Evolutionary conservation across 306 rosid genomes (phyloP), one percentile per base, ranked within the genome.

Genomic region (Luffa aegyptiaca): DNA sequence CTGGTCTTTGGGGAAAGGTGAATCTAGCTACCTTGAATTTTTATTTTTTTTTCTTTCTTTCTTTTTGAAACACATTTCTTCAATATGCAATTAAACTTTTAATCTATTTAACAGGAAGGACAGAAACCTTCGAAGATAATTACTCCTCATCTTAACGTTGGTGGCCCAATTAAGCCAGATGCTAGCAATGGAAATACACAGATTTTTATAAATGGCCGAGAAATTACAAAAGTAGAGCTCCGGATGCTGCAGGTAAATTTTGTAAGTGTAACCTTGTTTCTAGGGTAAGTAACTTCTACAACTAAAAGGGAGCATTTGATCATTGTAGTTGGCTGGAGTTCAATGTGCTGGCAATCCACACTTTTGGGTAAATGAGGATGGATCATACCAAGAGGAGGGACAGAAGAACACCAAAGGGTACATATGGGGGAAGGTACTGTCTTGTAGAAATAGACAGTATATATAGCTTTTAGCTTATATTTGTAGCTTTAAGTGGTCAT

Each of bases 1-100:
- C 99, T 87, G 99, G 99, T 75, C 90, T 96, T 78, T 96, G 99
- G 99, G 99, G 99, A 86, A 93, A 96, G 99, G 99, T 96, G 86
- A 84, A 77, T 88, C 81, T 83, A 62, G 55, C 65, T 44, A 64
- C 79, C 66, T 70, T 77, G 66, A 9, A 56, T 71, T 75, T 10
- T 61, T 6, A 41, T 56, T 46, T 13, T 35, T 73, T 76, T 13
- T 55, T 10, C 31, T 26, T 26, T 26, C 31, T 61, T 57, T 31
- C 12, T 16, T 9, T 18, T 33, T 84, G 52, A 53, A 58, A 16
- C 35, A 20, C 82, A 69, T 64, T 5, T 82, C 78, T 81, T 77
- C 37, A 36, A 64, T 37, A 11, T 10, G 84, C 79, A 75, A 44
- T 48, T 66, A 71, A 77, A 81, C 79, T 82, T 59, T 17, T 9